Percentiles rank a stretch among this genome's conserved stretches.
These are phyloP conservation scores for Moniliella sp. DNA, from an alignment of 1,284 basidiomycete genomes.

Conservation along the genomic window DNA sequence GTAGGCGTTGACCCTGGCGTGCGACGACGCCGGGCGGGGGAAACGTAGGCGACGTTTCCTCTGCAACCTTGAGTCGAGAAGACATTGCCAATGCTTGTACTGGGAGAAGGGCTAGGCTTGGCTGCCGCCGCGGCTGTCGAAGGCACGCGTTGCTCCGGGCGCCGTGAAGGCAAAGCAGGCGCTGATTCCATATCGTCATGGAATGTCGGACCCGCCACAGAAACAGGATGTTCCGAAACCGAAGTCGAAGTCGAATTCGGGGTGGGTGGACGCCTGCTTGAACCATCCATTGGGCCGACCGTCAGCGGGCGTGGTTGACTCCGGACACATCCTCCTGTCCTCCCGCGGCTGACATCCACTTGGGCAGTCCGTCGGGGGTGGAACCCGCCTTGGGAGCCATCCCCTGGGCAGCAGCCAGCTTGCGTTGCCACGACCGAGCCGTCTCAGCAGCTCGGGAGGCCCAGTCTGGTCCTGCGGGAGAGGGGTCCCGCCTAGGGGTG, in stretches of 20 bases:
- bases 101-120: neutral
- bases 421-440: neutral
- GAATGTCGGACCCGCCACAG: conserved; percentile 40
- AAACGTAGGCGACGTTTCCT: neutral
- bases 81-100: too few relatives aligned
- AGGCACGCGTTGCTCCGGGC: neutral
- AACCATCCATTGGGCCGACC: conserved; percentile 67
- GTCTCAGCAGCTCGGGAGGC: neutral
- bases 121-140: neutral
- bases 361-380: too few relatives aligned
- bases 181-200: conserved; percentile 20
- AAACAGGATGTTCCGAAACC: neutral
- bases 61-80: neutral
- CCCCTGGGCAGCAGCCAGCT: neutral
- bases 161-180: conserved; percentile 2
- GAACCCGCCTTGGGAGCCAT: too few relatives aligned
- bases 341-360: too few relatives aligned
- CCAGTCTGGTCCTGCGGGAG: too few relatives aligned
- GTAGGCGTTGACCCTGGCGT: neutral
- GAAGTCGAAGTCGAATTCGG: conserved; percentile 1
- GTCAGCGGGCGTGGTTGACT: too few relatives aligned
- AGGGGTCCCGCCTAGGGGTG: too few relatives aligned
- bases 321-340: too few relatives aligned
- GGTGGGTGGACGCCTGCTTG: conserved; percentile 35
- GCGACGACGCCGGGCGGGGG: neutral